Evolutionary conservation across 2,329 filamentous ascomycete genomes (phyloP).

Genomic region (Xylariaceae sp.): DNA sequence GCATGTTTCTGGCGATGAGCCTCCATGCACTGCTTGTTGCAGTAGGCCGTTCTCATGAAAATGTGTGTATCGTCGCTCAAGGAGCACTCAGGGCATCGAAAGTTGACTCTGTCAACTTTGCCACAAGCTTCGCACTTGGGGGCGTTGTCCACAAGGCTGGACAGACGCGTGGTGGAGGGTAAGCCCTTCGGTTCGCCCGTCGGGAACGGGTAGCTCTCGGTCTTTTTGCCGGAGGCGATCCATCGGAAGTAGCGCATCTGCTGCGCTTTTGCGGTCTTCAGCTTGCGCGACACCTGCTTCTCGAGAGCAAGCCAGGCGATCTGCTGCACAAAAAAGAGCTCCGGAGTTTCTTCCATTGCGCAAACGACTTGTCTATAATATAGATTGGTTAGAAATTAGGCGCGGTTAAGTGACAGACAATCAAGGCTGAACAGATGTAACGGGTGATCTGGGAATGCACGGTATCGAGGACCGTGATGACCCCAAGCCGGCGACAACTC

Average conservation of each 20-base stretch:
- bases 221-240: conserved; percentile 14
- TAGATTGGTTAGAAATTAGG: too few species aligned
- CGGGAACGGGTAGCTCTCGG: conserved; percentile 12
- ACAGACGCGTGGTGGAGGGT: conserved; percentile 5
- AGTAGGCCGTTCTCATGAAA: conserved; percentile 14
- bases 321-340: conserved; percentile 9
- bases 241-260: conserved; percentile 17
- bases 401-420: too few species aligned
- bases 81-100: conserved; percentile 11
- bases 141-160: not conserved
- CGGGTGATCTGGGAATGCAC: too few species aligned
- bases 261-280: conserved; percentile 14
- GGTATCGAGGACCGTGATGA: too few species aligned
- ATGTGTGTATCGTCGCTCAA: conserved; percentile 5
- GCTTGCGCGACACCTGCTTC: conserved; percentile 1
- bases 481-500: too few species aligned
- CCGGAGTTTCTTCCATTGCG: too few species aligned
- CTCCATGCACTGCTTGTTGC: conserved; percentile 15
- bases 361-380: too few species aligned
- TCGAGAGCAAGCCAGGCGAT: conserved; percentile 8
- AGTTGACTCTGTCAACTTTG: conserved; percentile 7
- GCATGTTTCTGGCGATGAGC: conserved; percentile 7
- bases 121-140: conserved; percentile 9
- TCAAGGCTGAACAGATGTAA: too few species aligned
- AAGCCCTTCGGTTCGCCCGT: not conserved